These are phyloP conservation scores for Sporisorium scitamineum DNA, from an alignment of 1,284 basidiomycete genomes.

Conservation along the genomic window DNA sequence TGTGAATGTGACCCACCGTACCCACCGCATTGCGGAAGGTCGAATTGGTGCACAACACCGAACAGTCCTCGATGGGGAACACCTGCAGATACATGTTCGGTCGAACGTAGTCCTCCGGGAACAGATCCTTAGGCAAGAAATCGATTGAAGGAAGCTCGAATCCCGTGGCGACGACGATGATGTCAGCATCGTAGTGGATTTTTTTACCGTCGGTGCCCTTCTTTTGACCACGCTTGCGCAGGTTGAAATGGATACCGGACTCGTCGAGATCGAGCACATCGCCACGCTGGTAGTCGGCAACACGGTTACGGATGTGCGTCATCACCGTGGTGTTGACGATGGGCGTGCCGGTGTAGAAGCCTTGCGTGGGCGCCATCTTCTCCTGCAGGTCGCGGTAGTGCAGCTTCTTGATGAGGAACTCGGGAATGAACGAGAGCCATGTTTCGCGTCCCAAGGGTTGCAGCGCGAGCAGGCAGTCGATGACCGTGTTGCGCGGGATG, in stretches of 20 bases:
- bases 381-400: conserved; percentile 74
- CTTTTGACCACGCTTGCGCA: conserved; percentile 66
- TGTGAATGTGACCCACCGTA: conserved; percentile 60
- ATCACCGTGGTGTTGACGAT: conserved; percentile 76
- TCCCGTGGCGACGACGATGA: conserved; percentile 76
- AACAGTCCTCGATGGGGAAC: conserved; percentile 75
- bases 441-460: conserved; percentile 75
- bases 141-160: conserved; percentile 75
- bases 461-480: conserved; percentile 74
- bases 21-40: conserved; percentile 72
- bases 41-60: conserved; percentile 75
- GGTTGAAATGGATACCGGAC: conserved; percentile 71
- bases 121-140: conserved; percentile 75
- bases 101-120: conserved; percentile 74
- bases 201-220: conserved; percentile 68
- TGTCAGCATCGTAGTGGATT: conserved; percentile 72
- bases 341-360: conserved; percentile 66
- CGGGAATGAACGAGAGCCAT: conserved; percentile 71
- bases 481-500: conserved; percentile 71
- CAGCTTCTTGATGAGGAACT: conserved; percentile 72
- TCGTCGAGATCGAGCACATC: conserved; percentile 73
- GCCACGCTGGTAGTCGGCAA: conserved; percentile 74
- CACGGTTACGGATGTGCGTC: conserved; percentile 72
- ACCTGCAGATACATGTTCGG: conserved; percentile 77
- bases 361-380: conserved; percentile 65